Base-by-base conservation (phyloP, 768 basidiomycete species). In the Chalciporus pseudorubinellus region DNA sequence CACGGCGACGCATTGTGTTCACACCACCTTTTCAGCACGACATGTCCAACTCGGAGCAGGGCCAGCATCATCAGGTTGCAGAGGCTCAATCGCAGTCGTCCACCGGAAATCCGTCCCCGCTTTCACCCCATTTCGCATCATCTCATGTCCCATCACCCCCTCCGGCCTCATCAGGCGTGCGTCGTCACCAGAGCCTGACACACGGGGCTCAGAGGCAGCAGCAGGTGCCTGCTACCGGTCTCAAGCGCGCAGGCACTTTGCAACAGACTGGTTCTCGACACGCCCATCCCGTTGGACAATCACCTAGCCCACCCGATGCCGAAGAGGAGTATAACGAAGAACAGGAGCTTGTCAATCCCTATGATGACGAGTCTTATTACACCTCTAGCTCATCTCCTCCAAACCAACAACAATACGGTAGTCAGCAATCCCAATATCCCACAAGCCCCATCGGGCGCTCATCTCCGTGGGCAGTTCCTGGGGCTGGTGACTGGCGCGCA, bases 171-270 rank as follows among this genome's bases (percentile, higher is more conserved):
- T 80, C 85, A 1, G 79, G 79, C 43, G 88, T 93, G 22, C 84
- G 91, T 36, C 77, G 91, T 51, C 88, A 92, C 66, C 85, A 86
- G 51, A 89, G 86, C 50, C 77, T 92, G 44, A 92, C 85, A 21
- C 83, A 88, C 58, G 84, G 86, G 24, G 77, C 82, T 16, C 78
- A 74, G 24, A 78, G 82, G 46, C 73, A 73, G 24, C 77, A 82
- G 48, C 73, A 72, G 42, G 79, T 82, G 62, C 69, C 74, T 12
- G 60, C 74, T 26, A 62, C 78, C 14, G 78, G 79, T 36, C 78
- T 92, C 52, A 88, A 82, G 64, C 85, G 90, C 52, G 81, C 88
- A 21, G 90, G 88, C 20, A 92, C 89, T 11, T 70, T 91, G 11
- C 68, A 68, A 33, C 68, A 69, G 38, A 79, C 82, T 1, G 75